Evolutionary conservation across 1,139 yeast species (phyloP), one percentile per base, ranked within the genome.

Genomic region (Ashbya aceris): DNA sequence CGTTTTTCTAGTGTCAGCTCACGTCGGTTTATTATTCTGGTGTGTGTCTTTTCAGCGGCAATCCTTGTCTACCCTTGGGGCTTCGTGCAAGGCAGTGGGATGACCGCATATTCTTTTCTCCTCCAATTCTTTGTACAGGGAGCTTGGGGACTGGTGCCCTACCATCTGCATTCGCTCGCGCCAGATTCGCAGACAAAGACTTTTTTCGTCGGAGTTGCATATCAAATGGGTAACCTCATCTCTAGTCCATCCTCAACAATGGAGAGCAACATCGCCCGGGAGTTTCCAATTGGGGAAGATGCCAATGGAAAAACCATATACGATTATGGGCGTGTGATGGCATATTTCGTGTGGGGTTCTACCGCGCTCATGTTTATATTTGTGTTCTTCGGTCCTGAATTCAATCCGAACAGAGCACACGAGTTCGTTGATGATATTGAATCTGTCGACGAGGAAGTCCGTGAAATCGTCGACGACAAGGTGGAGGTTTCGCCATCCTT

Each of bases 121-220:
- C 65, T 84, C 53, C 95, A 85, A 62, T 77, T 79, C 55, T 78
- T 78, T 51, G 91, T 84, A 39, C 94, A 83, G 64, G 95, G 95
- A 50, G 83, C 86, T 12, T 85, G 94, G 87, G 93, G 94, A 52
- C 83, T 83, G 37, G 73, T 82, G 50, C 95, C 95, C 42, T 75
- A 82, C 49, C 86, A 83, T 61, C 68, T 83, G 40, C 71, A 84
- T 2, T 94, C 83, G 63, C 70, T 84, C 49, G 74, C 91, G n/a
- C 81, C 81, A 38, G 91, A 89, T 20, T 34, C 37, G 4, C 79
- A 80, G 51, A 80, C 79, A 64, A 71, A 83, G 58, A 68, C 87
- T 1, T 49, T 51, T 27, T 46, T 82, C 49, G 74, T 86, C 17
- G 95, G 95, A 58, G 73, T 77, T 41, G 71, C 87, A 23, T 84